These are phyloP conservation scores for Psilocybe azurescens DNA, from an alignment of 768 basidiomycete genomes.

Conservation along the genomic window DNA sequence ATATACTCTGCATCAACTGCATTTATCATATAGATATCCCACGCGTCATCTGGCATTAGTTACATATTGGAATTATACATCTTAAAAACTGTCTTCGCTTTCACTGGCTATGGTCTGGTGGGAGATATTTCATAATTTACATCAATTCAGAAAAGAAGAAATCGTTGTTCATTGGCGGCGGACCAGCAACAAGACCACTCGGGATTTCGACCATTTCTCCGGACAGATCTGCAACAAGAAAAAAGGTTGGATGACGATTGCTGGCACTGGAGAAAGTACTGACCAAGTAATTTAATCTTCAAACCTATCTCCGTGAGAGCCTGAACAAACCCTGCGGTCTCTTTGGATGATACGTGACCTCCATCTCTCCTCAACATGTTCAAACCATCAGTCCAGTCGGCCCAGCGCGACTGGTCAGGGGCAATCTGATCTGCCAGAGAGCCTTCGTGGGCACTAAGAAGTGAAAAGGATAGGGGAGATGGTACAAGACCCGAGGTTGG, in stretches of 20 bases:
- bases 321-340: conserved; percentile 86
- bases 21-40: conserved; percentile 43
- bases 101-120: background rate
- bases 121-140: conserved; percentile 24
- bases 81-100: conserved; percentile 9
- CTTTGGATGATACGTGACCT: conserved; percentile 82
- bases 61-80: conserved; percentile 30
- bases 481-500: conserved; percentile 55
- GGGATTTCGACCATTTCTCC: conserved; percentile 93
- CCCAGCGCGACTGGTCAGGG: conserved; percentile 79
- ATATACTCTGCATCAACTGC: conserved; percentile 64
- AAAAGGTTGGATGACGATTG: background rate
- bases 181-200: conserved; percentile 75
- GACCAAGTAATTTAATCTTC: conserved; percentile 89
- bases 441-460: conserved; percentile 71
- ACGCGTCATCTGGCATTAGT: conserved; percentile 32
- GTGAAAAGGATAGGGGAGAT: conserved; percentile 78
- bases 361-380: conserved; percentile 86
- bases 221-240: conserved; percentile 64
- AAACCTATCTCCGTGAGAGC: conserved; percentile 90
- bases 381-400: conserved; percentile 94
- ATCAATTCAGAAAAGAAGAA: conserved; percentile 83
- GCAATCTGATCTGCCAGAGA: conserved; percentile 82
- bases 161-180: conserved; percentile 79
- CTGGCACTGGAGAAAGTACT: conserved; percentile 26